phyloP scores from a whole-genome alignment of 2,329 filamentous ascomycete genomes.

The Tolypocladium guangdongense region DNA sequence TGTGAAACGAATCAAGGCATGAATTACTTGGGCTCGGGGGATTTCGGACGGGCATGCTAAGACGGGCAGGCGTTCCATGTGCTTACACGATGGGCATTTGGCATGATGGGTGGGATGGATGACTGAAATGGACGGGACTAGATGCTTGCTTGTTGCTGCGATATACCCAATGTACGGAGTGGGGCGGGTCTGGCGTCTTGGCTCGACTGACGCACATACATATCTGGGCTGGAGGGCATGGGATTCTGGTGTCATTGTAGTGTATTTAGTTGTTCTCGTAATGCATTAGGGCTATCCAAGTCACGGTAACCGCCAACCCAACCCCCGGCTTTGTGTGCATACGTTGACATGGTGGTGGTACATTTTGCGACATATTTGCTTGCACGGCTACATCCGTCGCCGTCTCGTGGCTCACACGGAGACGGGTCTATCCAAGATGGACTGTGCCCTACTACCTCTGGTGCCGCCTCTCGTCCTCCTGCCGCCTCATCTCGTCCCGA shows the following conservation, averaged over 20 bases:
- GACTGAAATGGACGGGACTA: neutral
- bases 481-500: conserved; percentile 37
- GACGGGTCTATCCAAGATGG: neutral
- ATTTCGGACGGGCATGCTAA: neutral
- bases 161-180: neutral
- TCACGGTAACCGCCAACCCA: neutral
- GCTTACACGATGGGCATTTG: neutral
- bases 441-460: neutral
- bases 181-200: neutral
- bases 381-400: neutral
- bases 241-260: neutral
- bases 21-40: neutral
- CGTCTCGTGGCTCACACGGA: neutral
- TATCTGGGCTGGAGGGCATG: neutral
- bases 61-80: neutral
- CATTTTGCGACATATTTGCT: neutral
- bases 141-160: neutral
- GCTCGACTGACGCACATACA: neutral
- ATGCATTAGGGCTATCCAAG: neutral
- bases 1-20: conserved; percentile 3
- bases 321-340: neutral
- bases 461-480: conserved; percentile 28
- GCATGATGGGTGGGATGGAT: neutral
- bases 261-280: neutral
- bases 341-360: neutral